These are phyloP conservation scores for Ophiostoma himal-ulmi DNA, from an alignment of 2,329 filamentous ascomycete genomes.

Conservation along the genomic window DNA sequence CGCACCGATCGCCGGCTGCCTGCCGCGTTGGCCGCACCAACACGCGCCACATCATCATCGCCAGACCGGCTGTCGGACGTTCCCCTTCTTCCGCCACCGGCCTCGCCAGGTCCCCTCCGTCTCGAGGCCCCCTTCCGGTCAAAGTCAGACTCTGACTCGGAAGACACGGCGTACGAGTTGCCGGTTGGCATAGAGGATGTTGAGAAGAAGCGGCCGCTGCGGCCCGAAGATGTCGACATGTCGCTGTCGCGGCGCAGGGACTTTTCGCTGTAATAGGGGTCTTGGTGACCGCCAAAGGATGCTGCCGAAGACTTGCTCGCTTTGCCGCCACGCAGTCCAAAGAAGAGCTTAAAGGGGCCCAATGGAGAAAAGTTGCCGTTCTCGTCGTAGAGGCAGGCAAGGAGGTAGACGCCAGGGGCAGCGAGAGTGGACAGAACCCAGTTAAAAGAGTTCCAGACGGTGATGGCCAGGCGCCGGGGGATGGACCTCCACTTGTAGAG, in stretches of 20 bases:
- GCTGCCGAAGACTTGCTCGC: constrained; percentile 31
- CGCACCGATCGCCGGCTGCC: constrained; percentile 71
- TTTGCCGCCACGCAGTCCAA: constrained; percentile 38
- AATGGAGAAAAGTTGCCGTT: constrained; percentile 74
- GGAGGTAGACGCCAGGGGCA: constrained; percentile 73
- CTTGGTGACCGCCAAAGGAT: constrained; percentile 72
- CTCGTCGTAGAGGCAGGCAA: constrained; percentile 78
- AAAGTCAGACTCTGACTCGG: constrained; percentile 63
- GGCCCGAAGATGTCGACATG: constrained; percentile 13
- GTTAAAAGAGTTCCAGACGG: constrained; percentile 68
- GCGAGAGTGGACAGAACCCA: constrained; percentile 74
- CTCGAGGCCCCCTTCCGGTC: constrained; percentile 26
- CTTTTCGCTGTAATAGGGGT: constrained; percentile 43
- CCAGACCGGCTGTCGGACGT: constrained; percentile 22
- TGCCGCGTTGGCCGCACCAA: constrained; percentile 43
- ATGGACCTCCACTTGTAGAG: constrained; percentile 50
- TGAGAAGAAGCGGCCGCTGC: constrained; percentile 34
- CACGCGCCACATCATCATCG: constrained; percentile 50
- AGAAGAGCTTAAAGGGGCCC: constrained; percentile 62
- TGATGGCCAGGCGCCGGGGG: constrained; percentile 63
- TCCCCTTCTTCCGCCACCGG: constrained; percentile 16
- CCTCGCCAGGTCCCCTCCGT: constrained; percentile 12
- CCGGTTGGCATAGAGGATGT: constrained; percentile 37
- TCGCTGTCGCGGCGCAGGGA: constrained; percentile 20
- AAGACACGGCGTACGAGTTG: constrained; percentile 58